Percentiles rank a stretch among this genome's conserved stretches.
Evolutionary conservation across 2,329 filamentous ascomycete genomes (phyloP).

Genomic region (Sporothrix phasma): DNA sequence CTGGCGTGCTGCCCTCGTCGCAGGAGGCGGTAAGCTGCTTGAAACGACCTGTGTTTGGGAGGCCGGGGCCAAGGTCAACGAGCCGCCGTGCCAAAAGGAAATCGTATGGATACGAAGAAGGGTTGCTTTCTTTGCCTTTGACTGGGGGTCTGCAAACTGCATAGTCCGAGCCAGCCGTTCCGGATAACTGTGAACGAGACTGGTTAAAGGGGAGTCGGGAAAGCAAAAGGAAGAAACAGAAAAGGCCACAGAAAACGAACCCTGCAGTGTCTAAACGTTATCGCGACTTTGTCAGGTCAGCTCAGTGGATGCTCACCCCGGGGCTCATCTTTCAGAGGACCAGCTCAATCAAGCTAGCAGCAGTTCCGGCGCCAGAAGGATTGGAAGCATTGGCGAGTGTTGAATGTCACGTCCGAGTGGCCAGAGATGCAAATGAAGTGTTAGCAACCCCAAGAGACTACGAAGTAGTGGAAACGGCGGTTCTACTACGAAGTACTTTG

Average conservation of each 20-base stretch:
- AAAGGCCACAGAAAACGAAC: neutral
- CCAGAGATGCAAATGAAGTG: neutral
- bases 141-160: neutral
- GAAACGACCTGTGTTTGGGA: conserved; percentile 14
- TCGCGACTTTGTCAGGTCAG: neutral
- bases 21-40: conserved; percentile 3
- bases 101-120: too few species aligned
- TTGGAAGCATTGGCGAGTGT: neutral
- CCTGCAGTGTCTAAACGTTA: neutral
- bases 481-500: too few species aligned
- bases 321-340: neutral
- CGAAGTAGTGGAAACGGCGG: too few species aligned
- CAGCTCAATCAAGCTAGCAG: neutral
- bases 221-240: neutral
- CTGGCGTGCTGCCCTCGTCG: neutral
- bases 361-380: neutral
- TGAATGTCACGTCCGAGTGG: neutral
- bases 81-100: neutral
- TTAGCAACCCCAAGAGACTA: neutral
- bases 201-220: neutral
- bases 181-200: neutral
- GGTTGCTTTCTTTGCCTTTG: neutral
- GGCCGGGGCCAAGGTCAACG: neutral
- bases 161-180: neutral
- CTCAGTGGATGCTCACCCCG: neutral